A percentile compares a stretch with the other conserved stretches of the same genome.
Evolutionary conservation across 2,329 filamentous ascomycete species (phyloP).

Genomic region (Penicillium sp.): DNA sequence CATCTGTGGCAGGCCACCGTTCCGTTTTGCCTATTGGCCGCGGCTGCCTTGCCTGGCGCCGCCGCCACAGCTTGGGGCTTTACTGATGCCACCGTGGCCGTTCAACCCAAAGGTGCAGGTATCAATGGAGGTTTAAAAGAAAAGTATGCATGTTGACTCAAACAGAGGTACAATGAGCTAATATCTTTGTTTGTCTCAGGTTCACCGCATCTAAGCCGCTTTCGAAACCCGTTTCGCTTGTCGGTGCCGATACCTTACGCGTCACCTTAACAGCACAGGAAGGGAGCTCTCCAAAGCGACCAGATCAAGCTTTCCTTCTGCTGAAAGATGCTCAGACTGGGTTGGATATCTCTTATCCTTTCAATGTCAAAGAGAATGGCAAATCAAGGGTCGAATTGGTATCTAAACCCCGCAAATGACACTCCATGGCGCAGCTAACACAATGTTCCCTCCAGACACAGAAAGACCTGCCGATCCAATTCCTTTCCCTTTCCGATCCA

Average conservation of each 20-base stretch:
- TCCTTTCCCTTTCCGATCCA: conserved; percentile 66
- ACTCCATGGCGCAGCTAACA: conserved; percentile 19
- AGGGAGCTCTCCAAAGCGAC: conserved; percentile 72
- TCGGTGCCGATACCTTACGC: conserved; percentile 72
- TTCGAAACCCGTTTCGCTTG: conserved; percentile 63
- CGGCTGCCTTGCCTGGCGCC: conserved; percentile 34
- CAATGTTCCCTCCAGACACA: conserved; percentile 61
- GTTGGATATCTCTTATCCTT: conserved; percentile 81
- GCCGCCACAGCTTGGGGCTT: conserved; percentile 61
- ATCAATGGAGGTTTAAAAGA: conserved; percentile 55
- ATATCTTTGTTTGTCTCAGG: conserved; percentile 41
- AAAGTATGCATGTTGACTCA: conserved; percentile 44
- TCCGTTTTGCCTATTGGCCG: conserved; percentile 39
- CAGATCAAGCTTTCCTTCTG: conserved; percentile 91
- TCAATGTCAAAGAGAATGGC: conserved; percentile 81
- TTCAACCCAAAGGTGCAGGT: conserved; percentile 60
- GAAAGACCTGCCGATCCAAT: conserved; percentile 82
- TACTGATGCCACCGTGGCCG: conserved; percentile 61
- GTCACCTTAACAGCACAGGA: conserved; percentile 78
- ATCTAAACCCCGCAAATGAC: conserved; percentile 37
- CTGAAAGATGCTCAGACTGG: conserved; percentile 72
- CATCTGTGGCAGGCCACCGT: conserved; percentile 37
- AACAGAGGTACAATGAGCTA: conserved; percentile 5
- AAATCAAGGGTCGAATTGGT: conserved; percentile 85
- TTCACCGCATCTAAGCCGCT: conserved; percentile 61